Base-by-base conservation (phyloP, 2,329 filamentous ascomycete species). In the Fusarium citri region DNA sequence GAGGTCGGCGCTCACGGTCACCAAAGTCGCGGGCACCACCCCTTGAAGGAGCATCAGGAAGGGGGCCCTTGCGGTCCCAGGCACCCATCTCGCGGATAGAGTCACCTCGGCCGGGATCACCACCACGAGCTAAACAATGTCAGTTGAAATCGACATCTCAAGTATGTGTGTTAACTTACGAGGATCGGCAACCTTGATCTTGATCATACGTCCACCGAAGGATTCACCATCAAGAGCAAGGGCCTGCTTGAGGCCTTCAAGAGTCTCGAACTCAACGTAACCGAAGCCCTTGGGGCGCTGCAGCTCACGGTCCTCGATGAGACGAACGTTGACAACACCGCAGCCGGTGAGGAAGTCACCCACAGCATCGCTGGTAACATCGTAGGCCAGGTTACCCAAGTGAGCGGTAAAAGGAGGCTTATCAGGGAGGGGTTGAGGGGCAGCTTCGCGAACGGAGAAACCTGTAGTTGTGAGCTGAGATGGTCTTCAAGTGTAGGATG, bases 221-320 rank as follows among this genome's bases (percentile, higher is more conserved):
- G 89, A 90, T 66, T 89, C 86, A 75, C 94, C 93, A 76, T 94
- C 94, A 69, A 96, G 87, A 63, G 90, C 89, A 70, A 99, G 87
- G 59, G 96, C 96, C 82, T 94, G 92, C 85, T 97, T 97, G 77
- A 99, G 85, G 64, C 95, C 95, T 51, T 98, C 95, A 46, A 96
- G 84, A 54, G 89, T 91, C 72, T 87, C 89, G 77, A 99, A 99
- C 81, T 99, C 96, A 72, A 97, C 95, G 80, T 99, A 99, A 67
- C 95, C 96, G 77, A 99, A 99, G 50, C 96, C 96, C 86, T 99
- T 99, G 72, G 96, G 96, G 78, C 94, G 94, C 81, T 92, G 90
- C 78, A 96, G 92, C 80, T 97, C 87, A 78, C 95, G 96, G 82
- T 99, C 97, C 84, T 98, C 95, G 70, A 99, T 97, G 76, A 99